Conservation (phyloP, 2,329 filamentous ascomycete species). For the Davidsoniella neocaledoniae region DNA sequence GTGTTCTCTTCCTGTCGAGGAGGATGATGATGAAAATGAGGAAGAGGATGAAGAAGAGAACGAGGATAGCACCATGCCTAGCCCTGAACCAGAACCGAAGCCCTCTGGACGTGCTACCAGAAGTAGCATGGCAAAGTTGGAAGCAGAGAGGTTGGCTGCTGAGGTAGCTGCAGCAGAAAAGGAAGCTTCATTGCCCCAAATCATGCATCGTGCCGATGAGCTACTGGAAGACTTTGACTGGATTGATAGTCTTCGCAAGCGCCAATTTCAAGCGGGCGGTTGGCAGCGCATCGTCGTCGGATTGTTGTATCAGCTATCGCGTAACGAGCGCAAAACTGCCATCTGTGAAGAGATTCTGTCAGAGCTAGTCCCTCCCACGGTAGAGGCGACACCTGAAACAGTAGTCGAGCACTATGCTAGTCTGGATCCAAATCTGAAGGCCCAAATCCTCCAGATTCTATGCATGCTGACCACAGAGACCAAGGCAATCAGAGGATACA, state of each 20-base stretch:
- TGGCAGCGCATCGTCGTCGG: conserved; percentile 88
- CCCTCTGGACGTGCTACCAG: conserved; percentile 57
- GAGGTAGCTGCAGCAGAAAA: conserved; percentile 39
- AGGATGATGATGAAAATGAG: conserved; percentile 53
- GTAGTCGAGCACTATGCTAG: conserved; percentile 54
- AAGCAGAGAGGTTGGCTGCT: conserved; percentile 50
- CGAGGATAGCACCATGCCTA: conserved; percentile 32
- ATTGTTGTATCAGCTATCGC: conserved; percentile 68
- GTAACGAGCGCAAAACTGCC: conserved; percentile 51
- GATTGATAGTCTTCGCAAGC: conserved; percentile 67
- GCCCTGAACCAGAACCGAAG: conserved; percentile 55
- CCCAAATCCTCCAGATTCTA: conserved; percentile 67
- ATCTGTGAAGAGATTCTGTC: conserved; percentile 63
- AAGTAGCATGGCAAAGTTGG: conserved; percentile 69
- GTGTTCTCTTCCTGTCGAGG: conserved; percentile 59
- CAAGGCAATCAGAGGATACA: conserved; percentile 68
- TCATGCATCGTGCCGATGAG: conserved; percentile 55
- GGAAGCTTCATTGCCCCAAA: conserved; percentile 28
- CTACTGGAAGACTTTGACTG: conserved; percentile 61
- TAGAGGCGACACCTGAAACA: conserved; percentile 59
- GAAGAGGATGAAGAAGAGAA: conserved; percentile 42
- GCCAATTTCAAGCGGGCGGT: conserved; percentile 73
- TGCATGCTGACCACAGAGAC: conserved; percentile 77
- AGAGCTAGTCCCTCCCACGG: conserved; percentile 62
- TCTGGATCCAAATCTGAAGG: conserved; percentile 69